Base-by-base conservation (phyloP, 2,329 filamentous ascomycete species). In the Fusarium sp. region DNA sequence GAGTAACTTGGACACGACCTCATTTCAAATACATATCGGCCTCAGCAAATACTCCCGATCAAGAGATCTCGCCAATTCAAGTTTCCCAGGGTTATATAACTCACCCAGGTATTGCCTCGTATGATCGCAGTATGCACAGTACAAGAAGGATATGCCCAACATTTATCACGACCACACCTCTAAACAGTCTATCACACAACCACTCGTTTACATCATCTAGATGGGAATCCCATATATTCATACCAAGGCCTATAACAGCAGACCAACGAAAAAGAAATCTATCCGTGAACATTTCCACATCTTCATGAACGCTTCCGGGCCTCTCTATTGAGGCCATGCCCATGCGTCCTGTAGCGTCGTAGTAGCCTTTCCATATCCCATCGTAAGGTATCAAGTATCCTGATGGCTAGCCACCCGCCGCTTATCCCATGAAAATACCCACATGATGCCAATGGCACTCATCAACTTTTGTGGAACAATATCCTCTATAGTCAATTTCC, bases 201-300 rank as follows among this genome's bases (percentile, higher is more conserved):
- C 39, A 29, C 26, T 5, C 1, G 25, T 4, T 3, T 6, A 6
- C 2, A 22, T 8, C 10, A n/a, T 26, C 8, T 12, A 24, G 11
- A 50, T 56, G 43, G 48, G 19, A 29, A 41, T 44, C 53, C 59
- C 64, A 65, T 70, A 51, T 45, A 65, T 71, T 69, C 67, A 57
- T 63, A 64, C 69, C 50, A 71, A 65, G 60, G 58, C 58, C 65
- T 69, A 52, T 15, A 61, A 58, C 64, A 19, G 19, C 60, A 42
- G 57, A 58, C 66, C 62, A 70, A 72, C 64, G 47, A 67, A 69
- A 67, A 64, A 71, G 67, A 69, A 73, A 70, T 76, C 74, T 75
- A 75, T 75, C 65, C 67, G 69, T 71, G 63, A 73, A 70, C 64
- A 61, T 71, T 69, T 62, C 67, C 68, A 67, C 65, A 70, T 74